Evolutionary conservation across 1,284 basidiomycete genomes (phyloP), one percentile per base, ranked within the genome.

Genomic region (Psilocybe mexicana): DNA sequence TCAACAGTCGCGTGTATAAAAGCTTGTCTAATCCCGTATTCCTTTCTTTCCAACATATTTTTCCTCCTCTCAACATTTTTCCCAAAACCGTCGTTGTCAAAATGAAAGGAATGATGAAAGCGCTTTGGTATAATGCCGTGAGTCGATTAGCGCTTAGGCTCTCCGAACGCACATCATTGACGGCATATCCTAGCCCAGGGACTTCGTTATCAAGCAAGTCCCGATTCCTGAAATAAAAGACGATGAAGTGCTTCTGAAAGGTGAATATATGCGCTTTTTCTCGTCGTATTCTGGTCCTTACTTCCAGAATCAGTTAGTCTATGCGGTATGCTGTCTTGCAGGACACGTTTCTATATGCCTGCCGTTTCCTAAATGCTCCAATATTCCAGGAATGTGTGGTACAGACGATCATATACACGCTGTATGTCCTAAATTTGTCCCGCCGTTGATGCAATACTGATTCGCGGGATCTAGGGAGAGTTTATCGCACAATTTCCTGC

Each of bases 401-500:
- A 92, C 89, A 11, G 90, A 93, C 67, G 82, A 80, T 10, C 90
- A 92, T 70, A 87, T 93, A 59, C 89, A 77, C 77, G 86, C 66
- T 85, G 76, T 76, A 55, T 33, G 60, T 57, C 1, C 58, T 33
- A 5, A 23, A 26, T n/a, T 43, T n/a, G 7, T 12, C 14, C 33
- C 8, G 14, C 24, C 38, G 24, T 33, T 33, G 14, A 43, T 36
- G 53, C 23, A 7, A 38, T 25, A 33, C 44, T 18, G 11, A 43
- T 18, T 46, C 8, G 8, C 6, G 44, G 58, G 52, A n/a, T 47
- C 26, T 49, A 77, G 75, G 77, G 90, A 65, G 89, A 92, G 71
- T 93, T 93, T 74, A 88, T 90, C 63, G 78, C 87, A 53, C 83
- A 82, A 67, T 92, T 92, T 70, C 90, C 90, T 52, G 86, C 85